phyloP scores from a whole-genome alignment of 2,329 filamentous ascomycete genomes.

The Fusarium sp. region DNA sequence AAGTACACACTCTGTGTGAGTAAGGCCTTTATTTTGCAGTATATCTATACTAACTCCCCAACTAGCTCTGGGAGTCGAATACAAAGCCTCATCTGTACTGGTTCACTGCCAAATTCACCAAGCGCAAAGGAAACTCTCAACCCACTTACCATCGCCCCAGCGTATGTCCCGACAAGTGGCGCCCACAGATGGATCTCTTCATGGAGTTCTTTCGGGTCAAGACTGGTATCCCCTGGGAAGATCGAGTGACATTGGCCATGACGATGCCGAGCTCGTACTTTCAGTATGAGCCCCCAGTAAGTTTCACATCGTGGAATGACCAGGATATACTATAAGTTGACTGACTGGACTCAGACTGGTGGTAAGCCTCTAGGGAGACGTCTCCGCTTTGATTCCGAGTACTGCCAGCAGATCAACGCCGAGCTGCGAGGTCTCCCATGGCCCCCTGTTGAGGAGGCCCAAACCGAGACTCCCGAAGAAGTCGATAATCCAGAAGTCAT shows the following conservation, averaged over 20 bases:
- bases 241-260: slow-evolving; percentile 57
- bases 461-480: not conserved
- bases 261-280: slow-evolving; percentile 52
- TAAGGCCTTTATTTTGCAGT: slow-evolving; percentile 4
- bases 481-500: not conserved
- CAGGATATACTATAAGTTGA: not conserved
- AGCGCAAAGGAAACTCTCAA: slow-evolving; percentile 53
- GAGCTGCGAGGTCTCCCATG: slow-evolving; percentile 46
- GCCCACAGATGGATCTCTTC: slow-evolving; percentile 63
- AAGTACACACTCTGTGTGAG: slow-evolving; percentile 71
- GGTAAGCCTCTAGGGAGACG: slow-evolving; percentile 55
- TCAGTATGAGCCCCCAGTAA: slow-evolving; percentile 62
- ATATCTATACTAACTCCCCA: not conserved
- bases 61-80: slow-evolving; percentile 77
- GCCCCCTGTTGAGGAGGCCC: slow-evolving; percentile 34
- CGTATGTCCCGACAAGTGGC: slow-evolving; percentile 54
- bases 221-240: slow-evolving; percentile 71
- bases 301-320: slow-evolving; percentile 25
- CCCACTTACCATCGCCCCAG: slow-evolving; percentile 56
- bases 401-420: slow-evolving; percentile 52
- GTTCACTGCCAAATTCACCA: slow-evolving; percentile 65
- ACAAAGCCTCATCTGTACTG: slow-evolving; percentile 70
- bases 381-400: slow-evolving; percentile 49
- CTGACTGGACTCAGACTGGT: slow-evolving; percentile 44
- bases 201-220: slow-evolving; percentile 68